Percentiles rank a stretch among this genome's conserved stretches.
phyloP scores from a whole-genome alignment of 2,329 filamentous ascomycete species.

The Cytospora paraplurivora region DNA sequence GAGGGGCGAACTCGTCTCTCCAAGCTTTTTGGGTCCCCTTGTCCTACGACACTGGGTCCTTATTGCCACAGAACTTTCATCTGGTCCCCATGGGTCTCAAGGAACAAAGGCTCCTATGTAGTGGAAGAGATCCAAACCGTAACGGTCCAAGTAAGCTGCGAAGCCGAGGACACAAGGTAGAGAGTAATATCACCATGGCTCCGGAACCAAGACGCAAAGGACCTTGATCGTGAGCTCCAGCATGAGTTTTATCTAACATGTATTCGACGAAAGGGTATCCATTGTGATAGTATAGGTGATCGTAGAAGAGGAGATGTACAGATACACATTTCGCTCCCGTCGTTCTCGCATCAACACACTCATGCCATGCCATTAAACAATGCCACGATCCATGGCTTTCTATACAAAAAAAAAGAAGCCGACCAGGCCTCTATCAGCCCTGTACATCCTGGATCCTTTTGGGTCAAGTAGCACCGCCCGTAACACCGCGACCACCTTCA shows the following conservation, averaged over 20 bases:
- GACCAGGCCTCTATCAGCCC: background rate
- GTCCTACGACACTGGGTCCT: too few relatives aligned
- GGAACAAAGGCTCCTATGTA: too few relatives aligned
- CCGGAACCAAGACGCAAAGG: too few relatives aligned
- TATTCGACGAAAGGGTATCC: conserved; percentile 19
- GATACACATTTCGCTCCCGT: background rate
- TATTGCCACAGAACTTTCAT: too few relatives aligned
- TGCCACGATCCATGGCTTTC: background rate
- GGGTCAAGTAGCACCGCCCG: background rate
- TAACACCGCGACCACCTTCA: background rate
- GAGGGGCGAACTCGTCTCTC: too few relatives aligned
- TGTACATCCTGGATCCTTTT: background rate
- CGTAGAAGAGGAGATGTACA: background rate
- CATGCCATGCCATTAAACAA: background rate
- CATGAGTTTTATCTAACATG: background rate
- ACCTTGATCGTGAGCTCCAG: too few relatives aligned
- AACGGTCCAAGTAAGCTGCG: too few relatives aligned
- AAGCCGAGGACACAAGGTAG: too few relatives aligned
- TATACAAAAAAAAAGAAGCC: background rate
- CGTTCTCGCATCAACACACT: background rate
- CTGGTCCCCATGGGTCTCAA: too few relatives aligned
- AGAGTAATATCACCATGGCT: too few relatives aligned
- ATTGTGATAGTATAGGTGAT: conserved; percentile 10
- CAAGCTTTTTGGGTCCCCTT: too few relatives aligned
- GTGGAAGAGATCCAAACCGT: too few relatives aligned